These are phyloP conservation scores for Hygrophoropsis aurantiaca DNA, from an alignment of 768 basidiomycete species.

Conservation along the genomic window DNA sequence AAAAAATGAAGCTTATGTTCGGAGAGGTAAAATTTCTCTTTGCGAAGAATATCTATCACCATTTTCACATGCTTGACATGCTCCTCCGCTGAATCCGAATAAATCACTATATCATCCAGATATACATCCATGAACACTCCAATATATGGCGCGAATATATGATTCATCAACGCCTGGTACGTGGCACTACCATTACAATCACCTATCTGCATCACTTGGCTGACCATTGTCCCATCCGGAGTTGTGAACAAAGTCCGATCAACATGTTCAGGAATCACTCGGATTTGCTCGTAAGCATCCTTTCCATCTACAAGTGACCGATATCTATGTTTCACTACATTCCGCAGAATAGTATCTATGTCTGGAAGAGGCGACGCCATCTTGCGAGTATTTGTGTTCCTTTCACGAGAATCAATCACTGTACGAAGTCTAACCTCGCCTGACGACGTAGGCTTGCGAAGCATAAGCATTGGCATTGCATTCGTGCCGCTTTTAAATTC, in stretches of 20 bases:
- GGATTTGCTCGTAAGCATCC: slow-evolving; percentile 33
- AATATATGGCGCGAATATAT: slow-evolving; percentile 32
- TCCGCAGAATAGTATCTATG: slow-evolving; percentile 22
- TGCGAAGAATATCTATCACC: slow-evolving; percentile 34
- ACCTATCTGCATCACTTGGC: slow-evolving; percentile 36
- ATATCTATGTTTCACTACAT: slow-evolving; percentile 16
- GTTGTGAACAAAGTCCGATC: slow-evolving; percentile 29
- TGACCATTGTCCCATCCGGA: slow-evolving; percentile 45
- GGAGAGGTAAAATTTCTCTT: slow-evolving; percentile 38
- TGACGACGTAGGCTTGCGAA: slow-evolving; percentile 23
- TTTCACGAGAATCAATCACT: slow-evolving; percentile 24
- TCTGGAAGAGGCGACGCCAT: slow-evolving; percentile 25
- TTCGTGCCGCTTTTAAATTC: slow-evolving; percentile 22
- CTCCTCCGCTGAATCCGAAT: slow-evolving; percentile 27
- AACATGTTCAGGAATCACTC: slow-evolving; percentile 22
- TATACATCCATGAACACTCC: slow-evolving; percentile 35
- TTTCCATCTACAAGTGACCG: slow-evolving; percentile 27
- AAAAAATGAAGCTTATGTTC: slow-evolving; percentile 37
- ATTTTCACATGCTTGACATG: slow-evolving; percentile 30
- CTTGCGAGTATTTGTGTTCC: slow-evolving; percentile 32
- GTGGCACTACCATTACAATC: slow-evolving; percentile 37
- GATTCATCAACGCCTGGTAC: slow-evolving; percentile 44
- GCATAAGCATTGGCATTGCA: slow-evolving; percentile 32
- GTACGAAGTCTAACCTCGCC: slow-evolving; percentile 16
- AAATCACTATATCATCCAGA: slow-evolving; percentile 35